Conservation (phyloP, 345 rosid genomes). For the Salix viminalis region DNA sequence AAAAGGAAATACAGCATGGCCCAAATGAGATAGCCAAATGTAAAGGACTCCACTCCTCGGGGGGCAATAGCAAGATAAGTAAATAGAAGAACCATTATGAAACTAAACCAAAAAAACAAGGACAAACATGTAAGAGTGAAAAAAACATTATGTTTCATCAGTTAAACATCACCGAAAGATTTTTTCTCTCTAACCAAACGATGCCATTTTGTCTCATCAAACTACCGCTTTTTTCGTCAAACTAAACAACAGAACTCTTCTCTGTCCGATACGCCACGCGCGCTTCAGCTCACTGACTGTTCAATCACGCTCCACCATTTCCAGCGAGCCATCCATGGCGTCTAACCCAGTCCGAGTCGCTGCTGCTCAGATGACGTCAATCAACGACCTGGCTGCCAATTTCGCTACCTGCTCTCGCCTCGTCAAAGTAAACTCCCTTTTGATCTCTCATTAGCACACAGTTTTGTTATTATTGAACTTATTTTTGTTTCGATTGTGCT, state of each 20-base stretch:
- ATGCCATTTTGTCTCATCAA: conserved; percentile 1
- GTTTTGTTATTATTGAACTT: neutral
- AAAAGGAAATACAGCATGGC: no score
- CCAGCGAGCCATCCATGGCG: conserved; percentile 38
- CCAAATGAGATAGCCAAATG: neutral
- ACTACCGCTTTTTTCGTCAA: neutral
- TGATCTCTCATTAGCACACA: neutral
- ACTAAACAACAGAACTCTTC: neutral
- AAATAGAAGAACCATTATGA: neutral
- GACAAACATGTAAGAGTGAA: neutral
- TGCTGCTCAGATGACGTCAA: conserved; percentile 94
- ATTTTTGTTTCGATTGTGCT: neutral
- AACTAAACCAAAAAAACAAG: neutral
- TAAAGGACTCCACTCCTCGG: neutral
- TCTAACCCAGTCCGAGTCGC: conserved; percentile 67
- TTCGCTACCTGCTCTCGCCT: conserved; percentile 87
- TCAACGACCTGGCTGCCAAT: conserved; percentile 75
- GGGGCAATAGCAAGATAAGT: neutral
- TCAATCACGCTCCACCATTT: conserved; percentile 20
- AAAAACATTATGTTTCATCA: neutral
- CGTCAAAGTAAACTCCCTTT: conserved; percentile 45
- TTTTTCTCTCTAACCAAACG: neutral
- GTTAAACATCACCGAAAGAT: neutral
- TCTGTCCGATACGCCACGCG: conserved; percentile 5
- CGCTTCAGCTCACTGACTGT: conserved; percentile 8